Base-by-base conservation (phyloP, 495 filamentous ascomycete species). In the Haplographium delicatum region DNA sequence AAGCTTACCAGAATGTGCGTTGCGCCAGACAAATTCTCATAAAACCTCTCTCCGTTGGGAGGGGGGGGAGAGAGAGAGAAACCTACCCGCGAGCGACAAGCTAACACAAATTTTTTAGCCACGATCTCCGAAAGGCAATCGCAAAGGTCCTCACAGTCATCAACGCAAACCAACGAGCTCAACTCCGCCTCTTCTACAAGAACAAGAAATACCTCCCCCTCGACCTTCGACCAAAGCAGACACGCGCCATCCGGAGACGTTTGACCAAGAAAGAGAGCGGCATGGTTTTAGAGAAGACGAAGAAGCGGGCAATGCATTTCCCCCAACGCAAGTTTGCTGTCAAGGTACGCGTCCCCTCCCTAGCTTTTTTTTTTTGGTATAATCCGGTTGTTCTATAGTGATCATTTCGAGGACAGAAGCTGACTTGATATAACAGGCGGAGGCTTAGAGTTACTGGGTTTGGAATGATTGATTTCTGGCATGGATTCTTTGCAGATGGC, bases 181-280 rank as follows among this genome's bases (percentile, higher is more conserved):
- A 97, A 75, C 87, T 99, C 63, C 91, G 93, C 66, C 75, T 99
- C 59, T 97, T 96, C 85, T 99, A 99, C 82, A 93, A 95, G 81
- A 83, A 82, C 81, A 97, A 96, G 86, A 97, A 96, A 79, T 96
- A 95, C 81, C 75, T 89, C 33, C 91, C 89, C 49, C 88, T 97
- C 63, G 93, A 97, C 71, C 89, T 98, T 75, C 86, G 93, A 69
- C 78, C 89, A 67, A 96, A 97, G 85, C 80, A 87, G 76, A 99
- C 93, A 66, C 89, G 94, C 58, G 93, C 89, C 62, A 89, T 96
- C 73, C 87, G 93, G 61, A 85, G 93, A 72, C 78, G 87, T 60
- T 80, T 99, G 69, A 91, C 85, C 65, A 84, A 85, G 74, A 79
- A 91, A 77, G 94, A 99, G 77, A 79, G 82, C 56, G 75, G 81